These are phyloP conservation scores for Leccinum truebloodii DNA, from an alignment of 768 basidiomycete species.

Conservation along the genomic window DNA sequence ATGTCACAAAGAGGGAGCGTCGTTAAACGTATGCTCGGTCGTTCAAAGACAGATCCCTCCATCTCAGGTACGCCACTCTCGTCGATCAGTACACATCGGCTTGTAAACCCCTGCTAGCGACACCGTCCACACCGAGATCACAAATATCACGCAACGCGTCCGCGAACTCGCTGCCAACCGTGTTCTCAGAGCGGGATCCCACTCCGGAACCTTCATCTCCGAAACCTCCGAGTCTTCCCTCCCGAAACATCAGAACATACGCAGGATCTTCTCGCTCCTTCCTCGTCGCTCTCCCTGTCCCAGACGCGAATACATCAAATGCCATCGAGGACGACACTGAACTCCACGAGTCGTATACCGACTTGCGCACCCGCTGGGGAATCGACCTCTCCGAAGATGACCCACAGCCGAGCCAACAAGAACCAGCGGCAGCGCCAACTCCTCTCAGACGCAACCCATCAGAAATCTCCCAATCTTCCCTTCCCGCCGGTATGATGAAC, in stretches of 20 bases:
- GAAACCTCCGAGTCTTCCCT: slow-evolving; percentile 17
- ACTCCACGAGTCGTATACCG: slow-evolving; percentile 71
- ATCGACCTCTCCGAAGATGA: slow-evolving; percentile 81
- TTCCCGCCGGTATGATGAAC: slow-evolving; percentile 66
- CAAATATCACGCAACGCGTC: slow-evolving; percentile 21
- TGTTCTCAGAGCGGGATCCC: slow-evolving; percentile 26
- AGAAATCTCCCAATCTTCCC: slow-evolving; percentile 39
- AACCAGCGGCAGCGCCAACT: neutral
- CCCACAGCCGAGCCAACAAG: slow-evolving; percentile 38
- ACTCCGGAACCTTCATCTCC: slow-evolving; percentile 32
- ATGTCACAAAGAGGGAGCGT: slow-evolving; percentile 39
- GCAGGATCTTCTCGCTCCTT: slow-evolving; percentile 81
- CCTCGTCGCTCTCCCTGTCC: slow-evolving; percentile 58
- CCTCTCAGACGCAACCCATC: slow-evolving; percentile 26
- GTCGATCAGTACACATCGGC: neutral
- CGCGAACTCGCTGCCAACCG: slow-evolving; percentile 24
- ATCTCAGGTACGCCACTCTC: slow-evolving; percentile 28
- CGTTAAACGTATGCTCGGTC: slow-evolving; percentile 70
- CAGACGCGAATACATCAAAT: slow-evolving; percentile 28
- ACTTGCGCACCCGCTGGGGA: slow-evolving; percentile 76
- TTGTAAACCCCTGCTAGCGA: slow-evolving; percentile 5
- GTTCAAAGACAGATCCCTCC: slow-evolving; percentile 64
- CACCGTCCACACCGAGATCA: neutral
- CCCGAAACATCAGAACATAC: slow-evolving; percentile 60
- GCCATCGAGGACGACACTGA: slow-evolving; percentile 51